Evolutionary conservation across 768 basidiomycete species (phyloP).

Genomic region (Phaffia australis): DNA sequence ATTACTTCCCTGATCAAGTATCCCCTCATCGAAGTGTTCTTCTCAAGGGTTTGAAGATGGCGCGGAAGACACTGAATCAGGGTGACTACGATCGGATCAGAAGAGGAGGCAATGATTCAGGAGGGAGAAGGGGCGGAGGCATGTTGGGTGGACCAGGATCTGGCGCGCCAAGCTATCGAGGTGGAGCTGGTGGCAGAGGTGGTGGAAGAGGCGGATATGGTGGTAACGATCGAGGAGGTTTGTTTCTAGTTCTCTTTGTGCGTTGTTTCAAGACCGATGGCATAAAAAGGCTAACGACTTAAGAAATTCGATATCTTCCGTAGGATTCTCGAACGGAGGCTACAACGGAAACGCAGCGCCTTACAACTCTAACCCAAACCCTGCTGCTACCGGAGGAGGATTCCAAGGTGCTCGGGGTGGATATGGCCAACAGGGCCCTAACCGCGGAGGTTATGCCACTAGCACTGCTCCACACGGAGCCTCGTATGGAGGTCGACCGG

Average conservation of each 20-base stretch:
- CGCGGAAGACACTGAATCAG: slow-evolving; percentile 52
- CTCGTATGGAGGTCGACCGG: slow-evolving; percentile 11
- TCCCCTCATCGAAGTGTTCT: slow-evolving; percentile 75
- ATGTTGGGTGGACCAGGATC: slow-evolving; percentile 25
- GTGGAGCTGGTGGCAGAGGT: slow-evolving; percentile 9
- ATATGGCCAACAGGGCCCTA: slow-evolving; percentile 16
- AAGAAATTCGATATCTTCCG: neutral
- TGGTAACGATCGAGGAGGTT: no score
- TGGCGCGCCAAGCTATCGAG: slow-evolving; percentile 4
- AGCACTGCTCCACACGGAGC: slow-evolving; percentile 13
- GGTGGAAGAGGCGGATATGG: slow-evolving; percentile 7
- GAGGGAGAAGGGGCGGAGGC: slow-evolving; percentile 26
- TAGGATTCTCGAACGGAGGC: neutral
- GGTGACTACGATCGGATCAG: slow-evolving; percentile 63
- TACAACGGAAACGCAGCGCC: neutral
- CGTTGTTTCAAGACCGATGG: neutral
- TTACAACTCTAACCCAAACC: slow-evolving; percentile 9
- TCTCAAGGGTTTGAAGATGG: slow-evolving; percentile 57
- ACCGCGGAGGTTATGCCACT: slow-evolving; percentile 3
- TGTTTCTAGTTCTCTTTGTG: no score
- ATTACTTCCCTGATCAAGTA: slow-evolving; percentile 78
- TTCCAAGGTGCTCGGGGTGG: slow-evolving; percentile 25
- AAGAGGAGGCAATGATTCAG: slow-evolving; percentile 35
- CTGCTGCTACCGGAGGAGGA: slow-evolving; percentile 27
- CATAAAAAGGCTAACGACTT: neutral